Conservation (phyloP, 257 asterid genomes). For the Rubia yunnanensis region DNA sequence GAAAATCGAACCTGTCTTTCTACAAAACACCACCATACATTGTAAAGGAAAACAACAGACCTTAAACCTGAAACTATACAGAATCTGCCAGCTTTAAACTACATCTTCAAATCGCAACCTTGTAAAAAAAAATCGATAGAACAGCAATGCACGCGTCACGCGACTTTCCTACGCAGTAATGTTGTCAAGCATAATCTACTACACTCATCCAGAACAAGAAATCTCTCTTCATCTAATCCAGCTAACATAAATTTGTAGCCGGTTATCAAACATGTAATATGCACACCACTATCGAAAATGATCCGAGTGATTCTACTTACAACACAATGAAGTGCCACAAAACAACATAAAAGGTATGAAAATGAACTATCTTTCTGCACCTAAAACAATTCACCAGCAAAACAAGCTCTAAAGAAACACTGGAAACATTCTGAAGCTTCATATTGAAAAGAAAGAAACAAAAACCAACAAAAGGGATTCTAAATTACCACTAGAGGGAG, state of each 20-base stretch:
- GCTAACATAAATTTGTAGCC: neutral
- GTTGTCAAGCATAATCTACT: neutral
- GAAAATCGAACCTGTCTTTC: conserved; percentile 33
- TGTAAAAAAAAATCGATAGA: too few species aligned
- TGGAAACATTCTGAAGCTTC: neutral
- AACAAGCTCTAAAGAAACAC: too few species aligned
- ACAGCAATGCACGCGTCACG: too few species aligned
- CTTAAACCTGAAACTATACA: neutral
- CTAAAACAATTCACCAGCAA: neutral
- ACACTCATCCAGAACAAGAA: neutral
- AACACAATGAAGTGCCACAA: neutral
- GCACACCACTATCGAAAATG: neutral
- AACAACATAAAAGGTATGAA: neutral
- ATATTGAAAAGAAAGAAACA: conserved; percentile 1
- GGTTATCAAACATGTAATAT: neutral
- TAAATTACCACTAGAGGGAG: conserved; percentile 29
- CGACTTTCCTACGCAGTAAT: neutral
- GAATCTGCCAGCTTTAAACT: too few species aligned
- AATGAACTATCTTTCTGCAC: neutral
- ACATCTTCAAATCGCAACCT: neutral
- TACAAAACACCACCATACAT: conserved; percentile 17
- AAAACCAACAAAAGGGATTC: neutral
- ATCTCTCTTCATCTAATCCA: neutral
- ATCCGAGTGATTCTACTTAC: neutral
- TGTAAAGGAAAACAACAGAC: neutral